Evolutionary conservation across 306 rosid species (phyloP), one percentile per base, ranked within the genome.

Genomic region (Lathyrus tuberosus): DNA sequence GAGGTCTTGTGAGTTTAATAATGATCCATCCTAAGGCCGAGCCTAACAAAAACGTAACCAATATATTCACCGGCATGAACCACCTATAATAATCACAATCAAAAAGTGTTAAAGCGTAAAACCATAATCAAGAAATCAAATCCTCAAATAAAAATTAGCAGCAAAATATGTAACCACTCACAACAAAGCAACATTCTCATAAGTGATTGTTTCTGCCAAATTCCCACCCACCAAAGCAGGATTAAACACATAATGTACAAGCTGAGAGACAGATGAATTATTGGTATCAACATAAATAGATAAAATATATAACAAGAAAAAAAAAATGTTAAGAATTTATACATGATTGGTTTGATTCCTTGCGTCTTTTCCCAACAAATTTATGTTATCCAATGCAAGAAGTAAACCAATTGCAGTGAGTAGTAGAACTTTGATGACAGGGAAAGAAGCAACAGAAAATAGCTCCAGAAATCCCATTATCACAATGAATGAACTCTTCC

Each of bases 1-100:
- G 85, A 70, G 87, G 52, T 73, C 46, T 74, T 74, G 85, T 77
- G 75, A 84, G 37, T 74, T 33, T 80, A 20, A 75, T n/a, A 24
- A 80, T 49, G 43, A 84, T 57, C 87, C 83, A 84, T 54, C 87
- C 87, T 20, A 84, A 71, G n/a, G 51, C 80, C 8, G 85, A 84
- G 60, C 85, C 87, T 60, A 77, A 15, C 41, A 84, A 17, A 72
- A 84, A 84, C 52, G 87, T 84, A 3, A 2, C 1, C 3, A 84
- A 77, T 40, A 84, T 76, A 46, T 84, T 84, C 56, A 84, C 65
- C 17, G 87, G 87, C 87, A 84, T 80, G 73, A 80, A 84, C 87
- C 87, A 84, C 85, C 87, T 84, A n/a, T n/a, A 44, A 62, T 18
- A 1, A 62, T 43, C 41, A 62, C 14, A 65, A 65, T 16, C 1